Base-by-base conservation (phyloP, 108 stramenopile genomes). In the Discostella pseudostelligera region DNA sequence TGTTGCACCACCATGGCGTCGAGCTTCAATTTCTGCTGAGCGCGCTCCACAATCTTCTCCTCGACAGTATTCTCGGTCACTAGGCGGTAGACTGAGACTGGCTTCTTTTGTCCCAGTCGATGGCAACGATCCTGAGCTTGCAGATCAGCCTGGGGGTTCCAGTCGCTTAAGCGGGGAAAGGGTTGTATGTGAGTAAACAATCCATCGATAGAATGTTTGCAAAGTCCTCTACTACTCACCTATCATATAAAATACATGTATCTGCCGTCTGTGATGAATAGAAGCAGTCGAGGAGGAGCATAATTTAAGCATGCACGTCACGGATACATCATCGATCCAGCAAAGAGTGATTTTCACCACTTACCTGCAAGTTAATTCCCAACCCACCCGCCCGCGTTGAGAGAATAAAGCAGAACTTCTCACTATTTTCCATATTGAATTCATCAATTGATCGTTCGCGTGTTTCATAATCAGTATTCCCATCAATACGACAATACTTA, bases 11-110 rank as follows among this genome's bases (percentile, higher is more conserved):
- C 97, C 87, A 98, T 97, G 12, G 98, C 97, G 82, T 99, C 99
- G 20, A 99, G 95, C 74, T 99, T 98, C 14, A 99, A 93, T 77
- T 99, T 99, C 53, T 97, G 90, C 59, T 98, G 97, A 17, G 99
- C 99, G 32, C 99, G 90, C 72, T 99, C 97, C 8, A 99, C 97
- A 56, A 99, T 96, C 73, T 97, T 98, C 81, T 99, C 96, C 75
- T 99, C 99, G 32, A 99, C 87, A 6, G 97, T 98, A 65, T 96
- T 88, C 72, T 98, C 97, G 1, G 96, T 97, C 16, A 99, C 93
- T n/a, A 99, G 80, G 14, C 99, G 93, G 79, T 95, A 99, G 9
- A 99, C 95, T 43, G 87, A 83, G 16, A 99, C 99, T 11, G 91
- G 87, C 66, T 91, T 96, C 69, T 95, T 99, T 72, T 99, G 98